Evolutionary conservation across 352 stramenopile genomes (phyloP).

Genomic region (Plasmopara muralis): DNA sequence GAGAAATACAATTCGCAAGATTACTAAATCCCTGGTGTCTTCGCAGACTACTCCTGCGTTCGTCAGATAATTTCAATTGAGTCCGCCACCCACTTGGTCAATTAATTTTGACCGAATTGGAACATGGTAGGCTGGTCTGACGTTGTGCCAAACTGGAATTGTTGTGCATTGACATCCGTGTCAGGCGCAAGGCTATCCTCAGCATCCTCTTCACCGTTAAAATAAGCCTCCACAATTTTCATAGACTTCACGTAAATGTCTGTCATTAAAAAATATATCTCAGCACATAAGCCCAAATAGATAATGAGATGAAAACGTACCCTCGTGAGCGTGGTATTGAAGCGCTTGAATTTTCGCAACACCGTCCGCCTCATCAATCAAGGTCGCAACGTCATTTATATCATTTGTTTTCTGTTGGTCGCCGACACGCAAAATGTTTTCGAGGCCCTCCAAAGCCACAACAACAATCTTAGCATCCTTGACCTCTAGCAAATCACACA

Average conservation of each 20-base stretch:
- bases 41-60: conserved; percentile 19
- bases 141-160: conserved; percentile 73
- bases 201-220: conserved; percentile 96
- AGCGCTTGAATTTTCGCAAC: conserved; percentile 97
- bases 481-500: conserved; percentile 96
- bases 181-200: conserved; percentile 78
- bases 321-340: conserved; percentile 96
- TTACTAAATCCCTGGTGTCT: conserved; percentile 21
- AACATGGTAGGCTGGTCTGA: conserved; percentile 70
- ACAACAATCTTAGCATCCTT: conserved; percentile 98
- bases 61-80: background rate
- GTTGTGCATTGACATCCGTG: conserved; percentile 61
- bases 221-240: conserved; percentile 97
- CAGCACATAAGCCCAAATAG: background rate
- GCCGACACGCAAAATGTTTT: conserved; percentile 97
- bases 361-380: conserved; percentile 95
- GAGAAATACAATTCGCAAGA: conserved; percentile 31
- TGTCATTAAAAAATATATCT: conserved; percentile 15
- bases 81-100: too few species aligned
- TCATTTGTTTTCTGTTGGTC: conserved; percentile 59
- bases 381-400: conserved; percentile 92
- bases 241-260: conserved; percentile 92
- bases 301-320: conserved; percentile 42
- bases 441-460: conserved; percentile 96
- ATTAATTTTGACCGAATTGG: conserved; percentile 76